Conservation (phyloP, 305 asterid species). For the Solanum hybrid region DNA sequence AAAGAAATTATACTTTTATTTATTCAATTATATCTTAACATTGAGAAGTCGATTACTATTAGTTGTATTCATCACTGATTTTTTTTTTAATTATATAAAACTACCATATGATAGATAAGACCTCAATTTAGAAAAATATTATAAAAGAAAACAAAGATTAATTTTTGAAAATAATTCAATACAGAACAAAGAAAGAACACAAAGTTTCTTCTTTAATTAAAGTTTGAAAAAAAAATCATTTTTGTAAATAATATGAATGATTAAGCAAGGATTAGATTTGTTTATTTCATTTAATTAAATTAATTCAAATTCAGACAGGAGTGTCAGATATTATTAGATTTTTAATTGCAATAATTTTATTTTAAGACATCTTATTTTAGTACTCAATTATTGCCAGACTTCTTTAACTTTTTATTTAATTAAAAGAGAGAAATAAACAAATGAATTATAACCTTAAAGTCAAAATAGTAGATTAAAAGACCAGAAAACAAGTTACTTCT, state of each 20-base stretch:
- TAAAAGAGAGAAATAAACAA: neutral
- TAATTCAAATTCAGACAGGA: neutral
- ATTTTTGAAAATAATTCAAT: neutral
- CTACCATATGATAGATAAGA: neutral
- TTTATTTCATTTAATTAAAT: neutral
- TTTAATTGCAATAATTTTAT: neutral
- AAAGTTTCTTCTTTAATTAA: neutral
- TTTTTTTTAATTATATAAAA: neutral
- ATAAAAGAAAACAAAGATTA: neutral
- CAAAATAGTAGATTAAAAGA: neutral
- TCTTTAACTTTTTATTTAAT: neutral
- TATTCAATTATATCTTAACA: neutral
- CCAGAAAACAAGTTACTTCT: neutral
- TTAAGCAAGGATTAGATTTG: neutral
- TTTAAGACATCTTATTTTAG: neutral
- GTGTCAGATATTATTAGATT: neutral
- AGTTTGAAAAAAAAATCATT: neutral
- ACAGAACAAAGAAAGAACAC: neutral
- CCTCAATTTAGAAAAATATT: neutral
- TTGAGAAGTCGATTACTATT: neutral
- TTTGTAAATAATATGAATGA: neutral
- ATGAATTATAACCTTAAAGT: neutral
- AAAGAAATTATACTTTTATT: rapidly evolving
- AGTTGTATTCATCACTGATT: neutral
- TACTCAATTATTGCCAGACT: neutral